Conservation (phyloP, 75 land plant species). For the Cunninghamia lanceolata region DNA sequence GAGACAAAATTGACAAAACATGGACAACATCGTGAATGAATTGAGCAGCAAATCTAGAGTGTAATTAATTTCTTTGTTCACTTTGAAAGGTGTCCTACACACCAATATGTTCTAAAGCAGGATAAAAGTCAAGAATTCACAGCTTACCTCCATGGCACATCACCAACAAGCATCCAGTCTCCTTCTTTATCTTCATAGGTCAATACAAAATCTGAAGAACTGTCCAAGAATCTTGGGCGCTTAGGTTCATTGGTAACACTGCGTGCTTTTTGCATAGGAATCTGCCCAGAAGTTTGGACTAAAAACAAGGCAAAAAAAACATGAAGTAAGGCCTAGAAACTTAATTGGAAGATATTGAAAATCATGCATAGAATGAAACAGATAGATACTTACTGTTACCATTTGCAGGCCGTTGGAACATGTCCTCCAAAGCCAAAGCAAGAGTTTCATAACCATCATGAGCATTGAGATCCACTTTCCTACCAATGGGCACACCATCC, state of each 20-base stretch:
- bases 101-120: neutral
- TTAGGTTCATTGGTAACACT: constrained; percentile 14
- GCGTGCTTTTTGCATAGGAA: constrained; percentile 8
- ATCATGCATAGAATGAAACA: neutral
- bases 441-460: constrained; percentile 55
- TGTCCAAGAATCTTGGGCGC: constrained; percentile 40
- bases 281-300: constrained; percentile 8
- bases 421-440: constrained; percentile 49
- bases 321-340: constrained; percentile 1
- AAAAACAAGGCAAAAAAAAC: neutral
- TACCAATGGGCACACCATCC: constrained; percentile 79
- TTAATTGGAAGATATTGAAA: neutral
- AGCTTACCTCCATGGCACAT: constrained; percentile 90
- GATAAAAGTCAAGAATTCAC: neutral
- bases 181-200: constrained; percentile 91
- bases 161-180: constrained; percentile 93
- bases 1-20: neutral
- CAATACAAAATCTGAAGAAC: constrained; percentile 67
- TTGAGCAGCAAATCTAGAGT: neutral
- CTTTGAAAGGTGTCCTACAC: too few relatives aligned
- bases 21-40: neutral
- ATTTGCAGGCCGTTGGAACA: constrained; percentile 42
- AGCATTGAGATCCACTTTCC: constrained; percentile 72
- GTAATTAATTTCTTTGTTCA: neutral
- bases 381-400: neutral